Percentiles rank a stretch among this genome's conserved stretches.
These are phyloP conservation scores for Darksidea phi DNA, from an alignment of 495 filamentous ascomycete genomes.

Conservation along the genomic window DNA sequence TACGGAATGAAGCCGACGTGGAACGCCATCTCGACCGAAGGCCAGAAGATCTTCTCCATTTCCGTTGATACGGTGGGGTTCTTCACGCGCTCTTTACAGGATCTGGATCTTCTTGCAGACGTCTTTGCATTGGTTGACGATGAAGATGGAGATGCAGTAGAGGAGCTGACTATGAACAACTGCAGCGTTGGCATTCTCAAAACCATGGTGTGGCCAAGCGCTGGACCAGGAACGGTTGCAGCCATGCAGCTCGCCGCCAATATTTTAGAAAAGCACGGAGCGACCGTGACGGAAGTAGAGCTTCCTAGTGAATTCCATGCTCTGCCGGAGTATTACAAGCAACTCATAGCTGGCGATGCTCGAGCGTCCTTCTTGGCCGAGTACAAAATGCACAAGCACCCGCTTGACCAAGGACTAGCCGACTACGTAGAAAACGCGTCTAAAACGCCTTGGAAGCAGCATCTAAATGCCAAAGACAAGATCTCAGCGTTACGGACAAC, in stretches of 20 bases:
- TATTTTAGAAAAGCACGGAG: constrained; percentile 47
- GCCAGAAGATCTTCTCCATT: constrained; percentile 49
- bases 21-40: constrained; percentile 56
- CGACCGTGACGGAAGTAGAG: constrained; percentile 49
- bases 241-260: constrained; percentile 47
- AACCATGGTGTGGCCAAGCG: constrained; percentile 50
- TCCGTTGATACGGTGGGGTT: constrained; percentile 56
- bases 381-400: constrained; percentile 46
- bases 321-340: constrained; percentile 46
- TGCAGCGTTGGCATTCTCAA: constrained; percentile 51
- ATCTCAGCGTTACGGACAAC: constrained; percentile 49
- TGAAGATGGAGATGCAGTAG: constrained; percentile 46
- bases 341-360: constrained; percentile 47
- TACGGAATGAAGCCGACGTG: constrained; percentile 60
- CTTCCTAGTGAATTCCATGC: constrained; percentile 49
- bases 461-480: constrained; percentile 49
- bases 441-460: constrained; percentile 43
- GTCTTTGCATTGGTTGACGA: constrained; percentile 53
- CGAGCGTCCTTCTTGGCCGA: constrained; percentile 49
- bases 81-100: constrained; percentile 50
- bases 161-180: constrained; percentile 43
- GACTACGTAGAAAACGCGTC: constrained; percentile 49
- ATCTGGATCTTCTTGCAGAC: constrained; percentile 52
- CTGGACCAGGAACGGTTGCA: constrained; percentile 47
- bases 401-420: constrained; percentile 43